Evolutionary conservation across 179 eudicot species (phyloP).

Genomic region (Drosera spatulata): DNA sequence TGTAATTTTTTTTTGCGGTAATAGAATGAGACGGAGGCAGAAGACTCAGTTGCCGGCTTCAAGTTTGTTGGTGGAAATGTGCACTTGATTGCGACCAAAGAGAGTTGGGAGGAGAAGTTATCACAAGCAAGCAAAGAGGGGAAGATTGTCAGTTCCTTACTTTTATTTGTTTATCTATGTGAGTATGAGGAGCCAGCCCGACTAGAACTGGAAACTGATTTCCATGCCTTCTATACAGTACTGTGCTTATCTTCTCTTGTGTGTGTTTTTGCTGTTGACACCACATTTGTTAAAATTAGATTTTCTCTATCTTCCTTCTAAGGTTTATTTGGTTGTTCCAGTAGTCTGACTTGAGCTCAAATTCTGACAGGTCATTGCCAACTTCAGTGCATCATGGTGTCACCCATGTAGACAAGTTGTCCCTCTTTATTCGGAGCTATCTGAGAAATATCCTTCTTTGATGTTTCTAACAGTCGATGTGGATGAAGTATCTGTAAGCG

Average conservation of each 20-base stretch:
- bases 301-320: background rate
- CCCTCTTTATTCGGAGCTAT: conserved; percentile 63
- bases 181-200: too few species aligned
- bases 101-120: conserved; percentile 74
- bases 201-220: too few species aligned
- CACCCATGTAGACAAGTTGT: conserved; percentile 92
- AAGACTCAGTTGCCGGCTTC: conserved; percentile 42
- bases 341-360: background rate
- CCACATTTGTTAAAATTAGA: background rate
- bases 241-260: too few species aligned
- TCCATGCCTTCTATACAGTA: too few species aligned
- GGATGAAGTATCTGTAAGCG: conserved; percentile 85
- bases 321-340: background rate
- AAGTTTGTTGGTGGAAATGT: conserved; percentile 88
- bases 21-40: conserved; percentile 29
- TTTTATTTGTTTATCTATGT: background rate
- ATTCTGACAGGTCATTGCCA: conserved; percentile 62
- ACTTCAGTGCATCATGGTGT: conserved; percentile 97
- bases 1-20: conserved; percentile 10
- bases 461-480: conserved; percentile 84
- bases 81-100: conserved; percentile 64
- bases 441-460: conserved; percentile 61
- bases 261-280: too few species aligned
- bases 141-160: conserved; percentile 61
- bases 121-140: conserved; percentile 62